Evolutionary conservation across 2,329 filamentous ascomycete genomes (phyloP).

Genomic region (Rutstroemia sp.): DNA sequence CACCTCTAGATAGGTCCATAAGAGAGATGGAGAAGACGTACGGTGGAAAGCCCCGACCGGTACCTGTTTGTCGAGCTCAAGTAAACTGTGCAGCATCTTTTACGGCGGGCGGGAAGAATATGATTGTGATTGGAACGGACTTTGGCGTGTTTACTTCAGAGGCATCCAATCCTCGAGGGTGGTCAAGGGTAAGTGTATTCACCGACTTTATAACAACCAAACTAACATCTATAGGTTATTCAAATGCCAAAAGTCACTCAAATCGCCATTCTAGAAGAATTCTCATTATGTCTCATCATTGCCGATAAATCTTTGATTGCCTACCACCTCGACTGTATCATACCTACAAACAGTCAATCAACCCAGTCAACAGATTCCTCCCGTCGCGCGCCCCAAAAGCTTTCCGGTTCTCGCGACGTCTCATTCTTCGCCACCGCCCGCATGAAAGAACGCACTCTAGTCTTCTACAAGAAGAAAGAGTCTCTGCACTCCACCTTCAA

Average conservation of each 20-base stretch:
- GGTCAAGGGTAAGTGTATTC: conserved; percentile 65
- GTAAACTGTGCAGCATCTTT: conserved; percentile 95
- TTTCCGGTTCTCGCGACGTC: conserved; percentile 82
- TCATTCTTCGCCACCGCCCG: conserved; percentile 92
- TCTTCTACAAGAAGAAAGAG: conserved; percentile 97
- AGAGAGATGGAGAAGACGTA: conserved; percentile 77
- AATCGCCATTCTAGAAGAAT: conserved; percentile 90
- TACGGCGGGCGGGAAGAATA: conserved; percentile 70
- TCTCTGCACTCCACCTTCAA: conserved; percentile 91
- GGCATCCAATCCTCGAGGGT: conserved; percentile 80
- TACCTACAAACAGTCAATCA: conserved; percentile 52
- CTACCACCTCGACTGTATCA: conserved; percentile 84
- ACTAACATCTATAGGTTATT: conserved; percentile 52
- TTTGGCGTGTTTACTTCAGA: conserved; percentile 89
- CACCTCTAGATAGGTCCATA: conserved; percentile 85
- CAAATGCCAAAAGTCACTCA: conserved; percentile 71
- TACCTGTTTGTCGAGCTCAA: conserved; percentile 71
- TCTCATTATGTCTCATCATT: conserved; percentile 85
- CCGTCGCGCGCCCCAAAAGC: conserved; percentile 81
- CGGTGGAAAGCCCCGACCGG: conserved; percentile 61
- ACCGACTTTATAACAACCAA: neutral
- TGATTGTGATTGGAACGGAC: conserved; percentile 93
- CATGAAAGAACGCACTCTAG: conserved; percentile 92
- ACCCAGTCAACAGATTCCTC: conserved; percentile 59
- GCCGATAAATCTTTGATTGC: conserved; percentile 87